Evolutionary conservation across 2,329 filamentous ascomycete species (phyloP).

Genomic region (Ophiostoma ips): DNA sequence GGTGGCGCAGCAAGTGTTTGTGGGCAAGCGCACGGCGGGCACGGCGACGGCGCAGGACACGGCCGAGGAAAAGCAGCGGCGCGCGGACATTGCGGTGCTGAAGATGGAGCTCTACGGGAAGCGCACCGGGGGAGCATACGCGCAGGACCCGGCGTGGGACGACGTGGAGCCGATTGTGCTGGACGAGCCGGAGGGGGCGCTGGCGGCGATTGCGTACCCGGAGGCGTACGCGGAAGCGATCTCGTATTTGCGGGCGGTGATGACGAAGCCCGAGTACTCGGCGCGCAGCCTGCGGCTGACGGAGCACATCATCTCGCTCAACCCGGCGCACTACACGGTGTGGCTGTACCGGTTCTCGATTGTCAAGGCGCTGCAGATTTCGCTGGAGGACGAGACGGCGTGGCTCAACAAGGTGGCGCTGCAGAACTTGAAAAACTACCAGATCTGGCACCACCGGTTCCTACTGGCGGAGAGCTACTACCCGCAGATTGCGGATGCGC

Average conservation of each 20-base stretch:
- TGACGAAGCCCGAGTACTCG: slow-evolving; percentile 76
- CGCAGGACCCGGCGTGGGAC: slow-evolving; percentile 63
- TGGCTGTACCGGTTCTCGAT: slow-evolving; percentile 89
- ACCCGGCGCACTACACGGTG: slow-evolving; percentile 95
- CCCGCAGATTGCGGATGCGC: slow-evolving; percentile 44
- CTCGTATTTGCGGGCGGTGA: slow-evolving; percentile 83
- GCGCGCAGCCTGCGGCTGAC: slow-evolving; percentile 68
- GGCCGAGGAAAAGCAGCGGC: slow-evolving; percentile 30
- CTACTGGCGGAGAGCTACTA: slow-evolving; percentile 47
- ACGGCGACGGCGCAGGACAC: slow-evolving; percentile 20
- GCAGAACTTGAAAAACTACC: slow-evolving; percentile 89
- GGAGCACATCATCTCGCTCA: slow-evolving; percentile 79
- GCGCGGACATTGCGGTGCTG: slow-evolving; percentile 37
- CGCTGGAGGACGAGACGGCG: slow-evolving; percentile 56
- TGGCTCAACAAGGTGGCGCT: slow-evolving; percentile 82
- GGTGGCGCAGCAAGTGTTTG: slow-evolving; percentile 31
- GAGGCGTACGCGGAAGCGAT: slow-evolving; percentile 86
- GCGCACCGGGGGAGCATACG: slow-evolving; percentile 36
- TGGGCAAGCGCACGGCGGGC: slow-evolving; percentile 21
- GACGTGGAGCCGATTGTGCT: slow-evolving; percentile 73
- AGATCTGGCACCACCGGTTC: slow-evolving; percentile 78
- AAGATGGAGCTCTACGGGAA: slow-evolving; percentile 39
- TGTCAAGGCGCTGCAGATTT: slow-evolving; percentile 50
- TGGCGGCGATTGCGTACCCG: slow-evolving; percentile 86
- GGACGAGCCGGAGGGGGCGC: slow-evolving; percentile 67